Conservation (phyloP, 1,284 basidiomycete genomes). For the Rhodotorula sp. region DNA sequence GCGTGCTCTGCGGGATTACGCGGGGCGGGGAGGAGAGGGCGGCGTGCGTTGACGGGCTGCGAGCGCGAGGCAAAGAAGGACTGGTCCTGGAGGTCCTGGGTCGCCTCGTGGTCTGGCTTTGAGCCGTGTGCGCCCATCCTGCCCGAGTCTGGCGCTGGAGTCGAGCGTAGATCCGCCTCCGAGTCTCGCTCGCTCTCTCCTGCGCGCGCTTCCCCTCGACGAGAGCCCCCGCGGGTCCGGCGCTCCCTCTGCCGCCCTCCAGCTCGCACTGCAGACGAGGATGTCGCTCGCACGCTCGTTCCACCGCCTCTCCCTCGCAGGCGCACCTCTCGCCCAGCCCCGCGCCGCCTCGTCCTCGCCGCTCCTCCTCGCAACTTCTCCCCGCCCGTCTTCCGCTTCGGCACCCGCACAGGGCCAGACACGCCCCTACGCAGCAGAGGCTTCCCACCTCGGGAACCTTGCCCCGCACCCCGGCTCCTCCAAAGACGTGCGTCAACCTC, state of each 20-base stretch:
- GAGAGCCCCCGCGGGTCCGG: too few species aligned
- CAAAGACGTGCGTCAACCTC: conserved; percentile 29
- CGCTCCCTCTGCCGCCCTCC: neutral
- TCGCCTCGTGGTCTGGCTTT: conserved; percentile 26
- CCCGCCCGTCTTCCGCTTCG: neutral
- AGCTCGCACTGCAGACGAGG: too few species aligned
- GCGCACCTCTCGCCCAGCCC: neutral
- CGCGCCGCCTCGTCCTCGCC: neutral
- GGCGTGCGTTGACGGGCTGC: conserved; percentile 32
- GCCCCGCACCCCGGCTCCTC: conserved; percentile 35
- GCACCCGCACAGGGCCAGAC: neutral
- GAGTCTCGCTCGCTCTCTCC: neutral
- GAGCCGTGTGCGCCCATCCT: conserved; percentile 28
- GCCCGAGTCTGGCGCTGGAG: neutral
- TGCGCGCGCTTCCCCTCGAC: too few species aligned
- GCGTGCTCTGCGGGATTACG: neutral
- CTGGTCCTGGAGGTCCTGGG: conserved; percentile 13
- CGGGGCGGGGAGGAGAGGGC: neutral
- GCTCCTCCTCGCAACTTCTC: conserved; percentile 4
- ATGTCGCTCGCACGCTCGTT: conserved; percentile 12
- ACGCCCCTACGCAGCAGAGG: conserved; percentile 25
- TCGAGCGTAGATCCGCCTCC: neutral
- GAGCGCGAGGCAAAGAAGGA: conserved; percentile 37
- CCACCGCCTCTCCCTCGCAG: conserved; percentile 3
- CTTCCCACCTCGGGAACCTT: conserved; percentile 35